These are phyloP conservation scores for Populus hybrid DNA, from an alignment of 441 rosid species.

Conservation along the genomic window DNA sequence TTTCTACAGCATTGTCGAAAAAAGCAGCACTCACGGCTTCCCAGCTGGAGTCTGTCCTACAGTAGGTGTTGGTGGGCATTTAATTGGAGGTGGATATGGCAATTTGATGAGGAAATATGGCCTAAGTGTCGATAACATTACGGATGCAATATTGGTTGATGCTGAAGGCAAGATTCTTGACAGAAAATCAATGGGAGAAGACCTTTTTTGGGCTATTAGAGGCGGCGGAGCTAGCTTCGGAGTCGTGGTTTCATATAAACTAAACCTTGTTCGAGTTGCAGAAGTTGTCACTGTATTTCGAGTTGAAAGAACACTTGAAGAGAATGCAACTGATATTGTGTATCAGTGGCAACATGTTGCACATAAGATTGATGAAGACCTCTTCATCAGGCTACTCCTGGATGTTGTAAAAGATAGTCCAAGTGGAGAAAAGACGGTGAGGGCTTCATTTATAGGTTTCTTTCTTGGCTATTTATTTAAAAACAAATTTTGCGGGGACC, in stretches of 20 bases:
- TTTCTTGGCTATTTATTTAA: no score
- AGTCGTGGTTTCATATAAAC: constrained; percentile 34
- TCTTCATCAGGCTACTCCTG: constrained; percentile 23
- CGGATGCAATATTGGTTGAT: constrained; percentile 49
- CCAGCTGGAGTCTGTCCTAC: constrained; percentile 61
- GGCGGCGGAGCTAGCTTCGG: constrained; percentile 78
- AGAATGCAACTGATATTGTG: constrained; percentile 18
- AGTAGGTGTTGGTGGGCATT: constrained; percentile 59
- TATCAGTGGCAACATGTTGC: constrained; percentile 25
- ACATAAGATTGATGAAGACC: constrained; percentile 11
- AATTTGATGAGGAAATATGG: constrained; percentile 55
- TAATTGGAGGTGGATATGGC: constrained; percentile 63
- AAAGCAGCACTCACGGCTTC: constrained; percentile 42
- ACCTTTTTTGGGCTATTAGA: constrained; percentile 37
- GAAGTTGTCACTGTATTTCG: constrained; percentile 19
- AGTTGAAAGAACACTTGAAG: constrained; percentile 20
- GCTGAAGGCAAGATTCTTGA: constrained; percentile 38
- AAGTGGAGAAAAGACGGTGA: constrained; percentile 25
- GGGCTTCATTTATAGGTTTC: constrained; percentile 30
- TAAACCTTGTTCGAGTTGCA: constrained; percentile 21
- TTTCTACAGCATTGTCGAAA: constrained; percentile 43
- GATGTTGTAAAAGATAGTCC: constrained; percentile 23
- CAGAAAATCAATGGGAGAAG: constrained; percentile 47
- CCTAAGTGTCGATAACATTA: constrained; percentile 52
- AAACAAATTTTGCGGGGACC: no score